A percentile compares a stretch with the other conserved stretches of the same genome.
These are phyloP conservation scores for Talaromyces pinophilus DNA, from an alignment of 2,329 filamentous ascomycete species.

Conservation along the genomic window DNA sequence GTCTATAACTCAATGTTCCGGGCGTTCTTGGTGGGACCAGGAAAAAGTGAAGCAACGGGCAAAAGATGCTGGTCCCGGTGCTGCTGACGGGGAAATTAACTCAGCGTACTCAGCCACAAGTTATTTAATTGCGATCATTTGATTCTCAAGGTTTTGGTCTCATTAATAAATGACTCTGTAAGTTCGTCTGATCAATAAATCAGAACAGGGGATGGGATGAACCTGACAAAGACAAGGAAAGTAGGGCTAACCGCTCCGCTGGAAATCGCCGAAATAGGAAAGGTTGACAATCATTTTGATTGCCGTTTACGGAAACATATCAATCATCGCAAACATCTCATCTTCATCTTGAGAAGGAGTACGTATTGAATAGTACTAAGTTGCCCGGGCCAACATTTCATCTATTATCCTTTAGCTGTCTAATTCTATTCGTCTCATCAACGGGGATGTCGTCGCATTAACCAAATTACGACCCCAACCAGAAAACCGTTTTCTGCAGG, in stretches of 20 bases:
- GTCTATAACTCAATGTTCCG: neutral
- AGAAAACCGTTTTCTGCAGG: neutral
- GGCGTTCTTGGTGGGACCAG: neutral
- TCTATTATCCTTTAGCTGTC: neutral
- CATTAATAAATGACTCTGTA: neutral
- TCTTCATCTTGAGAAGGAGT: neutral
- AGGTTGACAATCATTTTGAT: neutral
- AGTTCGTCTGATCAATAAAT: neutral
- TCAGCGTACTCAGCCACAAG: neutral
- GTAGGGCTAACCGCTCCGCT: neutral
- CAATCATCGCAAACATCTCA: neutral
- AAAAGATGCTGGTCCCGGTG: neutral
- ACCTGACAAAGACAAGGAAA: neutral
- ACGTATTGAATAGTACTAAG: too few species aligned
- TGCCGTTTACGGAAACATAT: neutral
- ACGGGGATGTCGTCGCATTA: neutral
- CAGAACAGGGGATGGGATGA: neutral
- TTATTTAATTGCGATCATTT: neutral
- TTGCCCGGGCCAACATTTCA: neutral
- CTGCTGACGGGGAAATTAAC: neutral
- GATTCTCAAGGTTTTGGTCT: neutral
- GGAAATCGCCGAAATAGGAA: conserved; percentile 1
- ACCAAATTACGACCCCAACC: neutral
- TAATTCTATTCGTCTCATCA: neutral
- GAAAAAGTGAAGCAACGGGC: neutral